phyloP scores from a whole-genome alignment of 805 yeast genomes.

The Starmerella geochares region DNA sequence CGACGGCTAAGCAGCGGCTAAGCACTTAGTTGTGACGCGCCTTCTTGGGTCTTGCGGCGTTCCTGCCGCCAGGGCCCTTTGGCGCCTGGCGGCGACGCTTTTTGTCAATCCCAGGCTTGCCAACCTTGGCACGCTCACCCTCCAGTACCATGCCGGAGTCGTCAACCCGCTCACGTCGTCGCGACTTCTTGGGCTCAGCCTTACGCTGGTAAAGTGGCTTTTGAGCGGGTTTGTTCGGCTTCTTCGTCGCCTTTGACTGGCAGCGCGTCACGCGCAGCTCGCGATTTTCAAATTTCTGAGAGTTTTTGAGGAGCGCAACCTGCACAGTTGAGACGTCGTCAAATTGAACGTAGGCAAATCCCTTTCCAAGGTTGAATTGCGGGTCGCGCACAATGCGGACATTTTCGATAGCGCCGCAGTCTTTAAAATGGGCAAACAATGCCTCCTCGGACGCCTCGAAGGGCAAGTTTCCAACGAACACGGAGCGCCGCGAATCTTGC shows the following conservation, averaged over 20 bases:
- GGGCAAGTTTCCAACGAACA: conserved; percentile 88
- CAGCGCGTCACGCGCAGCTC: conserved; percentile 70
- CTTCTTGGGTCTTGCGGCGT: neutral
- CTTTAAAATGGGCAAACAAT: conserved; percentile 69
- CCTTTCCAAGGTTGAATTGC: conserved; percentile 91
- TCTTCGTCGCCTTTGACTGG: conserved; percentile 29
- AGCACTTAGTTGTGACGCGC: neutral
- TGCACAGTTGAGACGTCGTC: conserved; percentile 54
- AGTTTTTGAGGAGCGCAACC: conserved; percentile 70
- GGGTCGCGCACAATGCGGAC: conserved; percentile 87
- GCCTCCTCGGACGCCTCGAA: conserved; percentile 88
- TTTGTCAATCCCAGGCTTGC: conserved; percentile 9
- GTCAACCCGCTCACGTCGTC: conserved; percentile 7
- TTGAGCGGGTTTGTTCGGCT: conserved; percentile 6
- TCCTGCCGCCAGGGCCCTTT: conserved; percentile 19
- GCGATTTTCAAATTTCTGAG: conserved; percentile 48
- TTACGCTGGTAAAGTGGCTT: conserved; percentile 16
- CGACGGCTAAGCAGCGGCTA: too few relatives aligned
- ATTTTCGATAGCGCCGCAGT: conserved; percentile 64
- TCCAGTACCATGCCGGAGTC: conserved; percentile 23
- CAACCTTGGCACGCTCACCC: conserved; percentile 29
- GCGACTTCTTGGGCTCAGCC: conserved; percentile 14
- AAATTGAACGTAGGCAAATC: conserved; percentile 93
- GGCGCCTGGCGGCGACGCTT: conserved; percentile 12
- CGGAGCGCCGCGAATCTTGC: conserved; percentile 70